Evolutionary conservation across 2,329 filamentous ascomycete genomes (phyloP).

Genomic region (Daldinia eschscholtzii): DNA sequence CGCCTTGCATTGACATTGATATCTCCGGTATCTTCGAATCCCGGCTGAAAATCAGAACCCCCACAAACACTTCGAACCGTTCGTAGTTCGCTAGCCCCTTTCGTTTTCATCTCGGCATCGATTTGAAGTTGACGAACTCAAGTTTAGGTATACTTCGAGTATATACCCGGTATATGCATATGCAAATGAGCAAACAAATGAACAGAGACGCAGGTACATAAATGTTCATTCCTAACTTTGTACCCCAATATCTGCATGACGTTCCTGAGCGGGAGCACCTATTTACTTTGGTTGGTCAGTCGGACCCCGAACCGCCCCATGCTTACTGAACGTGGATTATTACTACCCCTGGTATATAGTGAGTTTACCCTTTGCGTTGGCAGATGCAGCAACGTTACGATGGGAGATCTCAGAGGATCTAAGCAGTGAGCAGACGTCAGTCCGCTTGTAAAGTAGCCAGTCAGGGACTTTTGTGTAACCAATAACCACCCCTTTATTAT

Average conservation of each 20-base stretch:
- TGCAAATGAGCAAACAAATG: slow-evolving; percentile 16
- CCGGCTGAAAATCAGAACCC: slow-evolving; percentile 1
- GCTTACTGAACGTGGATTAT: slow-evolving; percentile 24
- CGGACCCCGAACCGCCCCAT: slow-evolving; percentile 18
- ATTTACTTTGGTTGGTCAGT: slow-evolving; percentile 24
- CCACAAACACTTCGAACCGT: slow-evolving; percentile 6
- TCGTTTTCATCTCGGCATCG: slow-evolving; percentile 14
- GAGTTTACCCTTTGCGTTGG: slow-evolving; percentile 29
- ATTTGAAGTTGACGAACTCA: slow-evolving; percentile 9
- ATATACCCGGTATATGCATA: slow-evolving; percentile 21
- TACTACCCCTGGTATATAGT: slow-evolving; percentile 30
- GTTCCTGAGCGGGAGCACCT: slow-evolving; percentile 8
- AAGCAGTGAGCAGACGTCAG: slow-evolving; percentile 37
- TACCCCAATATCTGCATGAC: slow-evolving; percentile 11
- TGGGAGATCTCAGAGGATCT: slow-evolving; percentile 38
- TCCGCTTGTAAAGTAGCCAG: slow-evolving; percentile 32
- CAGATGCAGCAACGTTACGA: slow-evolving; percentile 40
- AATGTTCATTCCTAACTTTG: slow-evolving; percentile 3
- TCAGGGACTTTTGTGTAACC: slow-evolving; percentile 37
- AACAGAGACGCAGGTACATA: slow-evolving; percentile 14
- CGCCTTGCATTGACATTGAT: slow-evolving; percentile 5
- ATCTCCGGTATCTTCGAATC: slow-evolving; percentile 6
- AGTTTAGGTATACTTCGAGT: background rate
- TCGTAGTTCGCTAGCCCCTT: slow-evolving; percentile 22
- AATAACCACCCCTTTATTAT: slow-evolving; percentile 30